Evolutionary conservation across 148 eudicot genomes (phyloP).

Genomic region (Nepenthes gracilis): DNA sequence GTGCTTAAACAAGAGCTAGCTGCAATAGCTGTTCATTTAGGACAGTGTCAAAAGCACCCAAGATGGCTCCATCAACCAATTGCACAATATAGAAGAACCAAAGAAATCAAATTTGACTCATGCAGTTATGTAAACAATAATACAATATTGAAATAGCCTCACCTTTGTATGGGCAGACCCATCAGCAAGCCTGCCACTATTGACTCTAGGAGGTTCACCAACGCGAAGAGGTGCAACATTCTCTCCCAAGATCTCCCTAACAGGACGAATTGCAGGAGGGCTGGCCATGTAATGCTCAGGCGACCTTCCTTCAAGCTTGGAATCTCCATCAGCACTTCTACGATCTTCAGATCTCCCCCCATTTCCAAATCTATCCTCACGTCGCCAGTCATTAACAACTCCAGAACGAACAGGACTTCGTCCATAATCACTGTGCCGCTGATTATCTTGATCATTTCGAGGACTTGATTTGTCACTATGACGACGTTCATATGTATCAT

Average conservation of each 20-base stretch:
- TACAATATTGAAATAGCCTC: constrained; percentile 1
- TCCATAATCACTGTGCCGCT: constrained; percentile 37
- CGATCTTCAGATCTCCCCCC: constrained; percentile 58
- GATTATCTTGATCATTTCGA: constrained; percentile 53
- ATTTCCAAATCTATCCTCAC: constrained; percentile 89
- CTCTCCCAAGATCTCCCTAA: constrained; percentile 83
- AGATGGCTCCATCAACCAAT: too few species aligned
- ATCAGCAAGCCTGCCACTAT: constrained; percentile 38
- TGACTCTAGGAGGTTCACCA: constrained; percentile 81
- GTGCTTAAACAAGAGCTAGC: too few species aligned
- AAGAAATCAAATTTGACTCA: neutral
- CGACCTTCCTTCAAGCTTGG: constrained; percentile 54
- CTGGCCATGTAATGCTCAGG: constrained; percentile 68
- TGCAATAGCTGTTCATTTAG: too few species aligned
- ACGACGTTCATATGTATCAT: constrained; percentile 52
- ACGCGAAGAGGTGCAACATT: constrained; percentile 64
- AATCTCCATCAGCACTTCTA: constrained; percentile 53
- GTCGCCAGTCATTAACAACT: constrained; percentile 65
- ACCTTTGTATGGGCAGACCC: constrained; percentile 49
- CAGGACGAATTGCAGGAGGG: constrained; percentile 63
- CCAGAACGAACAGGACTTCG: constrained; percentile 71
- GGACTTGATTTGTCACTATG: constrained; percentile 67
- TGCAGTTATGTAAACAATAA: neutral
- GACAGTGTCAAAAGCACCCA: too few species aligned
- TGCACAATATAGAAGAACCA: neutral